Conservation (phyloP, 345 rosid genomes). For the Arabidopsis thaliana region TAIR10.1 NC_003071.7:8795001-8795500, state of each 20-base stretch:
- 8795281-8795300: too few species aligned
- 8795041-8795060: constrained; percentile 61
- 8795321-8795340: too few species aligned
- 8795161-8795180: constrained; percentile 53
- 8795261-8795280: too few species aligned
- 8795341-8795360: not conserved
- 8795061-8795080: constrained; percentile 49
- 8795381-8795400: not conserved
- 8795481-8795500: too few species aligned
- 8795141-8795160: constrained; percentile 59
- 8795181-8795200: constrained; percentile 34
- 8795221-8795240: not conserved
- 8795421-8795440: not conserved
- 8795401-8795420: constrained; percentile 11
- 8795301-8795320: too few species aligned
- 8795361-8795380: not conserved
- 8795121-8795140: constrained; percentile 53
- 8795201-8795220: not conserved
- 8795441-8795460: not conserved
- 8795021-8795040: constrained; percentile 42
- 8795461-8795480: not conserved
- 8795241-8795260: not conserved
- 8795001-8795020: constrained; percentile 60
- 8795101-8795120: constrained; percentile 9
- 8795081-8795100: too few species aligned